These are phyloP conservation scores for Viola odorata DNA, from an alignment of 345 rosid species.

Conservation along the genomic window DNA sequence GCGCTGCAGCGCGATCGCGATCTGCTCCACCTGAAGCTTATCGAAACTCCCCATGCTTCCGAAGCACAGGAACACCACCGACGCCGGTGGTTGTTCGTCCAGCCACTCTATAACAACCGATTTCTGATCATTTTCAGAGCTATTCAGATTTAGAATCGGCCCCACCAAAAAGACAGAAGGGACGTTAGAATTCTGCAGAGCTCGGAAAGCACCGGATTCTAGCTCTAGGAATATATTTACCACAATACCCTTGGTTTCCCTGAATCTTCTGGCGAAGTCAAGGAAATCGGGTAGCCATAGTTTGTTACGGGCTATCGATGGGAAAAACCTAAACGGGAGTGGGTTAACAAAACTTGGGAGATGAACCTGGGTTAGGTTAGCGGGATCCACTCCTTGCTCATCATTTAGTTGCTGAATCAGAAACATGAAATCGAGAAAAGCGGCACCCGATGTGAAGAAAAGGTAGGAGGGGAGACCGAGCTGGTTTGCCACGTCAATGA, in stretches of 20 bases:
- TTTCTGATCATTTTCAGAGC: neutral
- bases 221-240: slow-evolving; percentile 6
- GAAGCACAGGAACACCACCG: slow-evolving; percentile 1
- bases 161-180: slow-evolving; percentile 9
- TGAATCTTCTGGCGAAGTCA: neutral
- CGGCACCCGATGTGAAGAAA: slow-evolving; percentile 8
- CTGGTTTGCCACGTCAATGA: slow-evolving; percentile 3
- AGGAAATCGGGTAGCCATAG: neutral
- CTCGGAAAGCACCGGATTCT: slow-evolving; percentile 8
- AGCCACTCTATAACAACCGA: slow-evolving; percentile 6
- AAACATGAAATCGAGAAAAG: slow-evolving; percentile 4
- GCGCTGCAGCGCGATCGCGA: neutral
- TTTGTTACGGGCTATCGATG: neutral
- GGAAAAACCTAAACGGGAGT: slow-evolving; percentile 1
- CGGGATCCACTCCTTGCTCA: neutral
- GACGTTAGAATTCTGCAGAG: neutral
- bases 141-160: slow-evolving; percentile 2
- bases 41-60: neutral
- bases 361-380: neutral
- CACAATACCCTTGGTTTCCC: slow-evolving; percentile 7
- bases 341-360: slow-evolving; percentile 6
- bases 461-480: slow-evolving; percentile 10
- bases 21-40: neutral
- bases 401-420: slow-evolving; percentile 1
- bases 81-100: neutral